phyloP scores from a whole-genome alignment of 768 basidiomycete genomes.

The Calocybe indica region DNA sequence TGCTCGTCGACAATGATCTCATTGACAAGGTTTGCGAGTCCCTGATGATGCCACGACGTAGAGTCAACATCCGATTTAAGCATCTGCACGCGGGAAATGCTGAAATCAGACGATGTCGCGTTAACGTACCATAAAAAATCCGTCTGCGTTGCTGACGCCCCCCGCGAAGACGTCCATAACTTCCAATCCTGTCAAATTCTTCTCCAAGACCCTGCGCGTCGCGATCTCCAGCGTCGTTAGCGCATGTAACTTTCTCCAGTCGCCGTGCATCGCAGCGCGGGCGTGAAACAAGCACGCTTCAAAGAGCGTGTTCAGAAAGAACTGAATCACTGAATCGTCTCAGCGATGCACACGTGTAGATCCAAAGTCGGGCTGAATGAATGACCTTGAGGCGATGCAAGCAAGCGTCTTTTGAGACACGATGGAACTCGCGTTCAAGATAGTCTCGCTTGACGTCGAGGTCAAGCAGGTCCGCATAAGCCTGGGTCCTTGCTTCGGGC shows the following conservation, averaged over 20 bases:
- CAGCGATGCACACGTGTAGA: conserved; percentile 4
- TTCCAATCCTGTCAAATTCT: conserved; percentile 64
- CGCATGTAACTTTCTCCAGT: conserved; percentile 36
- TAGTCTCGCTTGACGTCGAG: conserved; percentile 47
- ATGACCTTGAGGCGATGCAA: conserved; percentile 46
- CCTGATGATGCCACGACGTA: conserved; percentile 23
- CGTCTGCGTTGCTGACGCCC: conserved; percentile 51
- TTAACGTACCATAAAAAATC: conserved; percentile 42
- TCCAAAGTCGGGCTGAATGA: conserved; percentile 1
- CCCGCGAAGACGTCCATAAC: conserved; percentile 67
- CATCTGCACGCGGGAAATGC: too few species aligned
- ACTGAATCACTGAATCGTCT: not conserved
- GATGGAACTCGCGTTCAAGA: conserved; percentile 31
- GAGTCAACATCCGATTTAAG: not conserved
- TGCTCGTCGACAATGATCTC: conserved; percentile 37
- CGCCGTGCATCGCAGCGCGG: conserved; percentile 25
- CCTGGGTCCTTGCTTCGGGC: conserved; percentile 34
- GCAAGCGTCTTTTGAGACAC: conserved; percentile 43
- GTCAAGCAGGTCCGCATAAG: conserved; percentile 49
- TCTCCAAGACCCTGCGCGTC: conserved; percentile 42
- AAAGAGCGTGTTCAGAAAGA: conserved; percentile 43
- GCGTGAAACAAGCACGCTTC: conserved; percentile 36
- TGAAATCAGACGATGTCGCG: not conserved
- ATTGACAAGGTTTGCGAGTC: conserved; percentile 41
- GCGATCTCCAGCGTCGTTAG: conserved; percentile 46